Conservation (phyloP, 495 filamentous ascomycete genomes). For the Articulospora tetracladia region DNA sequence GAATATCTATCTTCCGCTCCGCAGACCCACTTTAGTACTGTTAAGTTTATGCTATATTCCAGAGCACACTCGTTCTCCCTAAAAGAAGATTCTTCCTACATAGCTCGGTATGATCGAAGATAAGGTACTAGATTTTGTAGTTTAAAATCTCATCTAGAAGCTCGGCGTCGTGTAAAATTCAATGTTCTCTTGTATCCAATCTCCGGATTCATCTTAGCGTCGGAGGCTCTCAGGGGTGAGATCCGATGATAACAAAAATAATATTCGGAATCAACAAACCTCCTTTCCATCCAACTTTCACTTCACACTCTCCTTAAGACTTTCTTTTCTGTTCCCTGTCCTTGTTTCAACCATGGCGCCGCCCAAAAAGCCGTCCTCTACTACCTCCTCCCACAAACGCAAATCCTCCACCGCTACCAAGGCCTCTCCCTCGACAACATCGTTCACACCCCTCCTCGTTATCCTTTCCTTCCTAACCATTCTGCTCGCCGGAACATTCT, state of each 20-base stretch:
- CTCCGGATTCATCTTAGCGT: not conserved
- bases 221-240: not conserved
- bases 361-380: not conserved
- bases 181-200: not conserved
- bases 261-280: not conserved
- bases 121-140: no score
- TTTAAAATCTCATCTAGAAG: no score
- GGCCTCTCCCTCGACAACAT: not conserved
- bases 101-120: no score
- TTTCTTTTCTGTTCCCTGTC: not conserved
- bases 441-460: conserved; percentile 34
- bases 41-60: no score
- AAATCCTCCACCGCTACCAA: not conserved
- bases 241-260: not conserved
- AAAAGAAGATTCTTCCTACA: no score
- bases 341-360: not conserved
- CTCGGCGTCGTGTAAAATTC: no score
- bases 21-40: not conserved
- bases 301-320: not conserved
- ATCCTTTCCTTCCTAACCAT: conserved; percentile 58
- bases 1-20: not conserved
- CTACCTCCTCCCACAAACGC: not conserved
- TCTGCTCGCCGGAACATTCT: conserved; percentile 54
- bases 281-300: not conserved
- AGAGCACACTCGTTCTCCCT: no score